Evolutionary conservation across 192 early-diverging fungal species (phyloP).

Genomic region (Podila horticola): DNA sequence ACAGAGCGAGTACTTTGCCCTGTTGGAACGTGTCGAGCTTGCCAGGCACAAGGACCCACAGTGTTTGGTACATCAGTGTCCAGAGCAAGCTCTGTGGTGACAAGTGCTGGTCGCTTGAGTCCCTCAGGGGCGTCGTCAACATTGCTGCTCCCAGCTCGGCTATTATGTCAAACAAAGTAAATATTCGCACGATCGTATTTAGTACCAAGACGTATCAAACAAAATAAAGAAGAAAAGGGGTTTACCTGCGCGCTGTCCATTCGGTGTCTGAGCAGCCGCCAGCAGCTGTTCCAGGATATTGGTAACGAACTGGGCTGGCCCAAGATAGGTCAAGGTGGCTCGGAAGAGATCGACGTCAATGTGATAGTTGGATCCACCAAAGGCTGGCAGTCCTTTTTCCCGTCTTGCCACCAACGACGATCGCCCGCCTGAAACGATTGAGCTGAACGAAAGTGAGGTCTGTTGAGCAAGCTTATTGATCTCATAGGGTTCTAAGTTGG

Average conservation of each 20-base stretch:
- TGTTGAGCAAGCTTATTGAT: constrained; percentile 37
- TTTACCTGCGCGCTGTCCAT: constrained; percentile 45
- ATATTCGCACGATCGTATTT: neutral
- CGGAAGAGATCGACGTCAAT: constrained; percentile 42
- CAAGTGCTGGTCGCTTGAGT: constrained; percentile 23
- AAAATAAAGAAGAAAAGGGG: neutral
- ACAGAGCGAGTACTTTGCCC: constrained; percentile 23
- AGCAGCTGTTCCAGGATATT: constrained; percentile 33
- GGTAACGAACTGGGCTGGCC: constrained; percentile 35
- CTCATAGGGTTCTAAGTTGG: constrained; percentile 28
- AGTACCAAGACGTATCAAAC: neutral
- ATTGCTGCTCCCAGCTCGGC: constrained; percentile 46
- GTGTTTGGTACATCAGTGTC: constrained; percentile 30
- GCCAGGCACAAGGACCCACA: constrained; percentile 45
- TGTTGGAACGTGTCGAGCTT: constrained; percentile 36
- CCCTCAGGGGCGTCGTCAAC: constrained; percentile 35
- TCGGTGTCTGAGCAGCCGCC: constrained; percentile 19
- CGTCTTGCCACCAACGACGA: constrained; percentile 19
- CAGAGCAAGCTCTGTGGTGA: constrained; percentile 39
- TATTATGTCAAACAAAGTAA: neutral
- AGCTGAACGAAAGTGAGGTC: constrained; percentile 13
- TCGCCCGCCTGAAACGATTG: constrained; percentile 33
- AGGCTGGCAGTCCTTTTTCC: constrained; percentile 38
- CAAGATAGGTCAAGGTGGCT: constrained; percentile 23
- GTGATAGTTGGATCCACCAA: constrained; percentile 32